phyloP scores from a whole-genome alignment of 2,329 filamentous ascomycete genomes.

The Ceratocystis variospora region DNA sequence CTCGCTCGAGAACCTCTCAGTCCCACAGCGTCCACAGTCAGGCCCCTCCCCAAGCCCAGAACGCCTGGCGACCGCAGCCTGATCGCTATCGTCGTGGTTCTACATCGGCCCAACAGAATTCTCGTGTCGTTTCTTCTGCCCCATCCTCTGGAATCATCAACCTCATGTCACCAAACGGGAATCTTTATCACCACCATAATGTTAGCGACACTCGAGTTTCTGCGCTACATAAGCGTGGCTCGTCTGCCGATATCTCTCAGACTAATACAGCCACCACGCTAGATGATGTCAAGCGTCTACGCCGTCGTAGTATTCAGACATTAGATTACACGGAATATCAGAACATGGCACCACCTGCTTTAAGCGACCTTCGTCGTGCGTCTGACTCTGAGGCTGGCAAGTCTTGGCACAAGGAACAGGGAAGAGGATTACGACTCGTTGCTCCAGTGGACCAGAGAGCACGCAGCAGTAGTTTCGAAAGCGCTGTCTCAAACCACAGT shows the following conservation, averaged over 20 bases:
- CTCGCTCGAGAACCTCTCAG: constrained; percentile 1
- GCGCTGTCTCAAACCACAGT: constrained; percentile 44
- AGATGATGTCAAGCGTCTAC: constrained; percentile 55
- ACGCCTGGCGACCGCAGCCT: constrained; percentile 54
- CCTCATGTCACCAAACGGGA: constrained; percentile 22
- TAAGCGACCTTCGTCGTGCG: constrained; percentile 15
- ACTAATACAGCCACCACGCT: background rate
- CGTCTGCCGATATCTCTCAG: constrained; percentile 9
- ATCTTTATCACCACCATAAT: constrained; percentile 23
- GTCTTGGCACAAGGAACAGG: constrained; percentile 22
- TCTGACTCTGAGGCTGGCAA: constrained; percentile 22
- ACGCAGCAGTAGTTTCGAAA: constrained; percentile 50
- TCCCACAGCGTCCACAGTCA: constrained; percentile 24
- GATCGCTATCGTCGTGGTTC: constrained; percentile 65
- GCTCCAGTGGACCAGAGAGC: constrained; percentile 26
- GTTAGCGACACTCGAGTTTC: constrained; percentile 19
- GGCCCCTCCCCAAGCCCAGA: constrained; percentile 24
- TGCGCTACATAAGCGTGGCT: constrained; percentile 17
- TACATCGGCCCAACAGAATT: constrained; percentile 34
- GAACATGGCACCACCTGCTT: constrained; percentile 19
- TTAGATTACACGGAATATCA: constrained; percentile 36
- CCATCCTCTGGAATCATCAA: constrained; percentile 16
- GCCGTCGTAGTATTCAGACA: constrained; percentile 70
- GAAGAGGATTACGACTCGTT: constrained; percentile 30
- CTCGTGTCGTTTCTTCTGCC: constrained; percentile 28